Base-by-base conservation (phyloP, 1,284 basidiomycete species). In the Trametes sp. region DNA sequence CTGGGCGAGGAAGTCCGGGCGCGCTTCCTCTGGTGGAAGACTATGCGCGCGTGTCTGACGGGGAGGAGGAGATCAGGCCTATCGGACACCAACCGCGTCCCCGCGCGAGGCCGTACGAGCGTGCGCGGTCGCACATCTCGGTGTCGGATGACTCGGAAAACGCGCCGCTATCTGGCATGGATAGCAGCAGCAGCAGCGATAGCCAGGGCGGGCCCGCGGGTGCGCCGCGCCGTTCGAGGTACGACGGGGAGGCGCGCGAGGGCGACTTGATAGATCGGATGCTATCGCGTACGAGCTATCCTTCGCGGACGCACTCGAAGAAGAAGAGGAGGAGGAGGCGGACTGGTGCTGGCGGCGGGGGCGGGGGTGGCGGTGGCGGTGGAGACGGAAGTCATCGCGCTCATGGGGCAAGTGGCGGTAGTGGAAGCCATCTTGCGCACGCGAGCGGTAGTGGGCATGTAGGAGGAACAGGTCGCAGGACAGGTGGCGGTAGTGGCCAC, bases 211-310 rank as follows among this genome's bases (percentile, higher is more conserved):
- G 54, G 42, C 29, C 48, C 45, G 35, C 58, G 57, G 64, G 41
- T n/a, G n/a, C 60, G 35, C 42, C 48, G 23, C 29, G 48, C n/a
- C n/a, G n/a, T 1, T 19, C 45, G 54, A 46, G 46, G 48, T 53
- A 59, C 36, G 41, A 60, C 13, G 65, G 59, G 13, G 67, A 66
- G 31, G 69, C 62, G 14, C 62, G 53, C 50, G 73, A 72, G 53
- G 63, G 64, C 26, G 70, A 74, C 44, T 29, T 69, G 7, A 72
- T 74, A 26, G 73, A 74, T 53, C 63, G 70, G 0, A 74, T 74
- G 73, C 54, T 74, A 26, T 66, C 72, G 11, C 65, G 73, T 29
- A 72, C 71, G 6, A 58, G 55, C 21, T 35, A 64, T 42, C 48
- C 46, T 11, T 48, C 57, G 19, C 8, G 45, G 23, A 54, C 35